Conservation (phyloP, 345 rosid genomes). For the Lumnitzera littorea region DNA sequence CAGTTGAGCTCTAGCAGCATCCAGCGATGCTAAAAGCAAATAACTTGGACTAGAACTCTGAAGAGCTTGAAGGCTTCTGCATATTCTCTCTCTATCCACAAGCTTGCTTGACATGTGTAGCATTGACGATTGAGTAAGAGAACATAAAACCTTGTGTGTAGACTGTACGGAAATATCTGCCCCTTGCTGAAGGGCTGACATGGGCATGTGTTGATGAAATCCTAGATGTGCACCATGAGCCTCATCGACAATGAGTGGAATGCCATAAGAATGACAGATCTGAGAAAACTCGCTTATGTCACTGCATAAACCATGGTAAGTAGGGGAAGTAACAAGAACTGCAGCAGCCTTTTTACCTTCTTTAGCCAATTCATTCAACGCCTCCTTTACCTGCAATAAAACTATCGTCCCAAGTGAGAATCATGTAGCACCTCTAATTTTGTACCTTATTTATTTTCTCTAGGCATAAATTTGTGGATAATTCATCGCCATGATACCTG, state of each 20-base stretch:
- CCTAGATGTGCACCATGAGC: constrained; percentile 60
- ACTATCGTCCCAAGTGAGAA: neutral
- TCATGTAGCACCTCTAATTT: neutral
- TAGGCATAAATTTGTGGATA: too few relatives aligned
- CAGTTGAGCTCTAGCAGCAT: constrained; percentile 58
- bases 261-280: constrained; percentile 36
- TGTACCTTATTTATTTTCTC: too few relatives aligned
- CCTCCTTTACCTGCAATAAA: constrained; percentile 34
- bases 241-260: constrained; percentile 53
- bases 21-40: constrained; percentile 54
- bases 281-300: constrained; percentile 33
- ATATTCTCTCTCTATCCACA: constrained; percentile 36
- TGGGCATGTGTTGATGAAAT: constrained; percentile 32
- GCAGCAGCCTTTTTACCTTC: constrained; percentile 45
- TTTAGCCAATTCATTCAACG: constrained; percentile 35
- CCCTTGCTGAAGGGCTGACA: constrained; percentile 38
- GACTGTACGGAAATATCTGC: constrained; percentile 38
- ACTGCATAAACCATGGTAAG: constrained; percentile 62
- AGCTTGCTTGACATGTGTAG: constrained; percentile 44
- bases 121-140: constrained; percentile 64
- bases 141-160: constrained; percentile 38
- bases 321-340: constrained; percentile 55
- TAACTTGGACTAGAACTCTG: constrained; percentile 53
- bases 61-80: constrained; percentile 45
- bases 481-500: constrained; percentile 19